Evolutionary conservation across 1,284 basidiomycete species (phyloP), one percentile per base, ranked within the genome.

Genomic region (Phellopilus nigrolimitatus): DNA sequence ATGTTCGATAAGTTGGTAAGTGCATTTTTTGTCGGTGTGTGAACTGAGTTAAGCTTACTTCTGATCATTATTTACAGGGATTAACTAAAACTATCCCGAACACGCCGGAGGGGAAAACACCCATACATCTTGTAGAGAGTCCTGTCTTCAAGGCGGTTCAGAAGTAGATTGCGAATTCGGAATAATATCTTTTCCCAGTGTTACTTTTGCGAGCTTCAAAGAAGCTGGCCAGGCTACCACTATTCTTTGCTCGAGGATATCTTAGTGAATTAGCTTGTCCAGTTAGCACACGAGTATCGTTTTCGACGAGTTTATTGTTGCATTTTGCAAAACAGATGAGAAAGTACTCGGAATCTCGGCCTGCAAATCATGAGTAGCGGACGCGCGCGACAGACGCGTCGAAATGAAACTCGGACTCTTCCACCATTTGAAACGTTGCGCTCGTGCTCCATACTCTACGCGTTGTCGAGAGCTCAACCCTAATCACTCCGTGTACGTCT

Each of bases 1-100:
- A 91, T 98, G 73, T 95, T 97, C 64, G 88, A 95, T 70, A 98
- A 97, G 70, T 79, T 99, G 59, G 91, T 92, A 58, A 60, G 85
- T 74, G 38, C 33, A 13, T 65, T 33, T 51, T 43, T 30, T 43
- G 10, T 28, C 42, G 10, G 10, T 34, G 9, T 42, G 19, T 34
- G 33, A 30, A 22, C 38, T 40, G 1, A 49, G 9, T 33, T 13
- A n/a, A 51, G 19, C 55, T 47, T 30, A 41, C 44, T 19, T 47
- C 27, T 49, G 17, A 24, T 49, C 28, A 12, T 45, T 4, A 3
- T 12, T 15, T 24, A 30, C 59, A 97, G 94, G 93, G 92, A 62
- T 76, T 98, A 51, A 81, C 78, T 49, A 99, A 99, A 75, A 85
- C 80, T 52, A 97, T 99, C 59, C 95, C 97, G 28, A 95, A 94